Conservation (phyloP, 2,329 filamentous ascomycete species). For the Dendryphion nanum region DNA sequence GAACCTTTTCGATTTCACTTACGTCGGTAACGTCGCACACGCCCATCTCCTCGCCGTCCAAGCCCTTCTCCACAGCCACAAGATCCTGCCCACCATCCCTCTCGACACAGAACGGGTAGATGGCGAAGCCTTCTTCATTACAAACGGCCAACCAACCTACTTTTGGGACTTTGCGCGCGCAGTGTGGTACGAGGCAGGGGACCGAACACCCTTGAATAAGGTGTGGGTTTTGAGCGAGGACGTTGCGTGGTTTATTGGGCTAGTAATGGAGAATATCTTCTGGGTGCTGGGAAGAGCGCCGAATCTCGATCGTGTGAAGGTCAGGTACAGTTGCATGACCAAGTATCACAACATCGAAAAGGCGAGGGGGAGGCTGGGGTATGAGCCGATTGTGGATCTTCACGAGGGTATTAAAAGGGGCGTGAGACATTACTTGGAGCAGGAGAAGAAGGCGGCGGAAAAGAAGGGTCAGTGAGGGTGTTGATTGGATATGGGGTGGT, state of each 20-base stretch:
- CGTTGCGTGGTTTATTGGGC: constrained; percentile 43
- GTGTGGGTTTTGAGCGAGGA: constrained; percentile 46
- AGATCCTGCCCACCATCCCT: constrained; percentile 37
- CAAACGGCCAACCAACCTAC: constrained; percentile 50
- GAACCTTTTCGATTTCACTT: constrained; percentile 56
- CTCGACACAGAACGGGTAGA: constrained; percentile 48
- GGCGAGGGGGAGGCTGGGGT: constrained; percentile 68
- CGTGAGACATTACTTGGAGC: constrained; percentile 41
- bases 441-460: constrained; percentile 20
- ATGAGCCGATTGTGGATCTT: constrained; percentile 64
- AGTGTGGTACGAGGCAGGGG: constrained; percentile 47
- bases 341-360: constrained; percentile 77
- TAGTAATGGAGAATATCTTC: constrained; percentile 45
- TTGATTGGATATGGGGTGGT: background rate
- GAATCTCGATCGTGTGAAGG: constrained; percentile 47
- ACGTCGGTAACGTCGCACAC: constrained; percentile 52
- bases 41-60: constrained; percentile 52
- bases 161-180: constrained; percentile 52
- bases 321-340: constrained; percentile 70
- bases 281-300: constrained; percentile 46
- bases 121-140: constrained; percentile 53
- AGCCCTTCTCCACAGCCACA: constrained; percentile 48
- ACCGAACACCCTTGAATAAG: constrained; percentile 32
- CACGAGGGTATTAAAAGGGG: constrained; percentile 59
- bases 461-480: constrained; percentile 36